phyloP scores from a whole-genome alignment of 148 eudicot species.

The Camellia granthamiana region DNA sequence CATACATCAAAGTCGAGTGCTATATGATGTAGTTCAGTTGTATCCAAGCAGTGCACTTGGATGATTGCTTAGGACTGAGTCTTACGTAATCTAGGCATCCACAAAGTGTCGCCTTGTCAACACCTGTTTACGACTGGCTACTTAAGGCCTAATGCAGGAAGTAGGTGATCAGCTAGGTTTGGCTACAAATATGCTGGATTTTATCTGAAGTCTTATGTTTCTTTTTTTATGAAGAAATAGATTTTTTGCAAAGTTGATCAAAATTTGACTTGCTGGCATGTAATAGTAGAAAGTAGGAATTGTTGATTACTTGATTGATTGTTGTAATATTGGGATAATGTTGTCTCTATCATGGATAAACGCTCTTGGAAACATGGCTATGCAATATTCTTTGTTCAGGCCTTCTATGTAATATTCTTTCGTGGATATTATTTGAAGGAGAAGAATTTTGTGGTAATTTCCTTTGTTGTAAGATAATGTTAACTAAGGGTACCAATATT shows the following conservation, averaged over 20 bases:
- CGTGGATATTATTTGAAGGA: not conserved
- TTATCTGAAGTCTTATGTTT: not conserved
- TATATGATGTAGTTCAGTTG: not conserved
- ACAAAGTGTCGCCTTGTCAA: not conserved
- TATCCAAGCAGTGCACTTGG: not conserved
- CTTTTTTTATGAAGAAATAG: too few relatives aligned
- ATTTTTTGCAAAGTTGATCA: not conserved
- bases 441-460: not conserved
- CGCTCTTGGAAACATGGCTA: not conserved
- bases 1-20: not conserved
- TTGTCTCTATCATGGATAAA: not conserved
- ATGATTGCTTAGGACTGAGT: not conserved
- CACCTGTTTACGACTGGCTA: not conserved
- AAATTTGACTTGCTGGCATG: not conserved
- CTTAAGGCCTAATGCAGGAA: not conserved
- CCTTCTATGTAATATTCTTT: not conserved
- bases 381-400: not conserved
- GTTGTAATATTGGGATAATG: not conserved
- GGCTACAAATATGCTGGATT: not conserved
- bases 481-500: not conserved
- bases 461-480: not conserved
- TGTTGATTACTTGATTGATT: not conserved
- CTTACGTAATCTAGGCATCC: not conserved
- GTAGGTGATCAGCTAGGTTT: not conserved
- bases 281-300: not conserved